Base-by-base conservation (phyloP, 371 early-diverging fungal genomes). In the Mucor mucedo region DNA sequence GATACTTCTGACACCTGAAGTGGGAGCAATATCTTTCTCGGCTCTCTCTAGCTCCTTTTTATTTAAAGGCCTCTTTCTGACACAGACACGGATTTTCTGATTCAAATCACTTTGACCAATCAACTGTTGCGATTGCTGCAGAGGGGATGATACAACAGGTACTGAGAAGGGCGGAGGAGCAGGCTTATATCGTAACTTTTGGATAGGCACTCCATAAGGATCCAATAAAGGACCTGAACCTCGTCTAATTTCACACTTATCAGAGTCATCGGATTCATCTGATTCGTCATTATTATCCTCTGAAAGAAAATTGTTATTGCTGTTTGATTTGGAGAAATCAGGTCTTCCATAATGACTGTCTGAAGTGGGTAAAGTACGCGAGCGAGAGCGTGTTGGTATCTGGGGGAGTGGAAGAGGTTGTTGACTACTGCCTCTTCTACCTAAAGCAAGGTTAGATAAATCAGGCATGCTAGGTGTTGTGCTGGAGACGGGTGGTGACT, bases 81-180 rank as follows among this genome's bases (percentile, higher is more conserved):
- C 95, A 68, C 96, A 96, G 32, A 97, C 97, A 47, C 95, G 89
- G 64, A 97, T 97, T 61, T 89, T 83, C 55, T 91, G 91, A 52
- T 71, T 79, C 61, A 89, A 65, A 42, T 86, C 85, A 32, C 76
- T 67, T 44, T 63, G 67, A 4, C 58, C 53, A 14, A 52, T 50
- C n/a, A 41, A 45, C 21, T 53, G 62, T 11, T 62, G 62, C 6
- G 40, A 50, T 16, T 62, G 63, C 14, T 55, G 63, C 33, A 55
- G 35, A 13, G 63, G 52, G 29, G 59, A 48, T 4, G 33, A 9
- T 5, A 35, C 48, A 27, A 21, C 28, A 16, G 32, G 38, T n/a
- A 44, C 29, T 2, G 47, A 30, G 10, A 57, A 29, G 14, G 58
- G 45, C 5, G 58, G 41, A 44, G 60, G 40, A 49, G 29, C 39